Conservation (phyloP, 2,329 filamentous ascomycete genomes). For the Rugonectria rugulosa region DNA sequence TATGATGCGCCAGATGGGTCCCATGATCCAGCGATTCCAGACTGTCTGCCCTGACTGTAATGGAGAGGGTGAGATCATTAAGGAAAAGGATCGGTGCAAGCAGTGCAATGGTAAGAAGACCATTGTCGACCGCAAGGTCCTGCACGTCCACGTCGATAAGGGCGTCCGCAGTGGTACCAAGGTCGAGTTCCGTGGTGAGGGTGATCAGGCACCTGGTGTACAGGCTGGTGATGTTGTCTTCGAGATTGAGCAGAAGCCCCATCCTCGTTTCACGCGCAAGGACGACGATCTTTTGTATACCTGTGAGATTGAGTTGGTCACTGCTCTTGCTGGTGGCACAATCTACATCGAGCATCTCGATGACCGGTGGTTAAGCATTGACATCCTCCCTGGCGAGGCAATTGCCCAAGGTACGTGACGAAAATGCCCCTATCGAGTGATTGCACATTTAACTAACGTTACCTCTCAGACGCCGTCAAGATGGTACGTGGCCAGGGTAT, state of each 20-base stretch:
- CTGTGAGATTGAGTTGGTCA: conserved; percentile 94
- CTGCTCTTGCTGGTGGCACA: conserved; percentile 88
- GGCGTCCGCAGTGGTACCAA: conserved; percentile 94
- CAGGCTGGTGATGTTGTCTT: conserved; percentile 97
- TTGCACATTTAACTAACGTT: conserved; percentile 24
- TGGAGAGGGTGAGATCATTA: conserved; percentile 95
- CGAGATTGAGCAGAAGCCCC: conserved; percentile 99
- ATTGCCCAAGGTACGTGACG: conserved; percentile 83
- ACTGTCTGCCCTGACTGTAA: conserved; percentile 98
- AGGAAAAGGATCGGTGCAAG: conserved; percentile 98
- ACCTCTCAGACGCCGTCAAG: conserved; percentile 78
- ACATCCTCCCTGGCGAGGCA: conserved; percentile 92
- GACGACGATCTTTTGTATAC: conserved; percentile 96
- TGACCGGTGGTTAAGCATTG: conserved; percentile 93
- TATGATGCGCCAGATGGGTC: conserved; percentile 99
- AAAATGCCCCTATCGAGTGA: neutral
- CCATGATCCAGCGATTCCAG: conserved; percentile 99
- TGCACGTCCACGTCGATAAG: conserved; percentile 96
- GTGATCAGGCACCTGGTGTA: conserved; percentile 93
- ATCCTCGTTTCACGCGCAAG: conserved; percentile 91
- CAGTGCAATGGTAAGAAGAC: conserved; percentile 98
- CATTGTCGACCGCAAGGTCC: conserved; percentile 93
- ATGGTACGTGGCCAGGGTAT: conserved; percentile 96
- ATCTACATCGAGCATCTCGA: conserved; percentile 97
- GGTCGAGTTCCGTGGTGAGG: conserved; percentile 96